Conservation (phyloP, 2,329 filamentous ascomycete species). For the Fusarium gaditjirri region DNA sequence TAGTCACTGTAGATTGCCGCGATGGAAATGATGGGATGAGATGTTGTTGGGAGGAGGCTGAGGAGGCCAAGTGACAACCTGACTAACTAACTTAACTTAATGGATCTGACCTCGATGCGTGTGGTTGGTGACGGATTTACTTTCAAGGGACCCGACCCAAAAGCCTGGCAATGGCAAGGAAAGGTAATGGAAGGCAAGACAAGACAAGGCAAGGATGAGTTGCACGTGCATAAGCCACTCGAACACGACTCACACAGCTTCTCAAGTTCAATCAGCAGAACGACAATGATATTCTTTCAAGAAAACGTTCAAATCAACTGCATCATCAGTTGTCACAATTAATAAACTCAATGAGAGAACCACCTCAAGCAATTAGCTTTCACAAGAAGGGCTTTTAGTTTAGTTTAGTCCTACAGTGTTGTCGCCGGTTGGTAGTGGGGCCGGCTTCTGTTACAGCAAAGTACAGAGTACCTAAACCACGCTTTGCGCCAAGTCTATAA, state of each 20-base stretch:
- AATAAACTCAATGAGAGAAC: neutral
- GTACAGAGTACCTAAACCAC: conserved; percentile 8
- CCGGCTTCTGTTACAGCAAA: conserved; percentile 10
- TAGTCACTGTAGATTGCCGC: conserved; percentile 14
- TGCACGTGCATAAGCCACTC: conserved; percentile 38
- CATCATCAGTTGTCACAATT: neutral
- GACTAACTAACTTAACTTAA: conserved; percentile 10
- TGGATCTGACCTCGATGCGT: conserved; percentile 14
- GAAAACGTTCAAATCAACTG: neutral
- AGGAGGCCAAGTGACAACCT: conserved; percentile 24
- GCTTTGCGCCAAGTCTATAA: conserved; percentile 32
- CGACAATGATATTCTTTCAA: neutral
- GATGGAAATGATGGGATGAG: neutral
- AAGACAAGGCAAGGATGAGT: conserved; percentile 27
- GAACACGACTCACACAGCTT: conserved; percentile 16
- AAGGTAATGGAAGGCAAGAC: neutral
- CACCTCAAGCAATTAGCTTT: neutral
- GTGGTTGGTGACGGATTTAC: conserved; percentile 38
- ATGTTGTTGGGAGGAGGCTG: conserved; percentile 32
- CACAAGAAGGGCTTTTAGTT: conserved; percentile 4
- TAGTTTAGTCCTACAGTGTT: neutral
- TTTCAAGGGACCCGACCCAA: conserved; percentile 34
- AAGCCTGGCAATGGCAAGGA: conserved; percentile 10
- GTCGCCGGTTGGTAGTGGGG: conserved; percentile 24
- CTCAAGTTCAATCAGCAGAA: neutral